A percentile compares a stretch with the other conserved stretches of the same genome.
These are phyloP conservation scores for Pneumocystis sp. DNA, from an alignment of 1,139 yeast species.

Conservation along the genomic window DNA sequence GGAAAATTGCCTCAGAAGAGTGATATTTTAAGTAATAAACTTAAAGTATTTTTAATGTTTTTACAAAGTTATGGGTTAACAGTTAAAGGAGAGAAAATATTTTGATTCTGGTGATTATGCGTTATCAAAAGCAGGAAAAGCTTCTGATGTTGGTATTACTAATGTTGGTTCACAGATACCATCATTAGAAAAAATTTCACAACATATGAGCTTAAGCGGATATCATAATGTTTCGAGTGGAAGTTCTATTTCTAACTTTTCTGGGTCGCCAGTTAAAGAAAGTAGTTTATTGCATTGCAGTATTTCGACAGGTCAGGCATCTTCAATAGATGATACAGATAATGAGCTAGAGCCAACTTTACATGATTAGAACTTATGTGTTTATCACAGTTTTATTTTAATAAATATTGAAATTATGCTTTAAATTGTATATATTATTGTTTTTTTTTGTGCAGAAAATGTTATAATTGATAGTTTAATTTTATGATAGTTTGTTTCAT, in stretches of 20 bases:
- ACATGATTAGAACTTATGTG: background rate
- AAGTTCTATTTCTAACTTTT: constrained; percentile 3
- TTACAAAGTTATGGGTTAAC: background rate
- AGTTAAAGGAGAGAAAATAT: constrained; percentile 69
- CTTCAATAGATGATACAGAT: constrained; percentile 4
- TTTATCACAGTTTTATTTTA: background rate
- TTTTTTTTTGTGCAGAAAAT: background rate
- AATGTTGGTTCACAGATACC: constrained; percentile 31
- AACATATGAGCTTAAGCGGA: constrained; percentile 8
- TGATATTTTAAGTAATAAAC: constrained; percentile 62
- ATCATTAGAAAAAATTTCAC: constrained; percentile 30
- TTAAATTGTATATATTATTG: background rate
- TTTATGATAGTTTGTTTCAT: background rate
- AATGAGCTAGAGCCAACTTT: constrained; percentile 1
- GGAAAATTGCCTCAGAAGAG: constrained; percentile 81
- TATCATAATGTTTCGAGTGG: constrained; percentile 6
- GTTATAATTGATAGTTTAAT: background rate
- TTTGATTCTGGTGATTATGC: constrained; percentile 98
- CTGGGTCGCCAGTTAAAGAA: constrained; percentile 17
- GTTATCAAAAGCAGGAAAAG: constrained; percentile 53
- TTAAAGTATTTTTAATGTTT: constrained; percentile 18
- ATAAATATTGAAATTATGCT: background rate
- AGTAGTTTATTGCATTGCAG: constrained; percentile 15
- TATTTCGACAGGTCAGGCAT: constrained; percentile 6
- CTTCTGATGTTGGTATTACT: constrained; percentile 22